Evolutionary conservation across 169 alveolate species (phyloP), one percentile per base, ranked within the genome.

Genomic region (Plasmodium gaboni): DNA sequence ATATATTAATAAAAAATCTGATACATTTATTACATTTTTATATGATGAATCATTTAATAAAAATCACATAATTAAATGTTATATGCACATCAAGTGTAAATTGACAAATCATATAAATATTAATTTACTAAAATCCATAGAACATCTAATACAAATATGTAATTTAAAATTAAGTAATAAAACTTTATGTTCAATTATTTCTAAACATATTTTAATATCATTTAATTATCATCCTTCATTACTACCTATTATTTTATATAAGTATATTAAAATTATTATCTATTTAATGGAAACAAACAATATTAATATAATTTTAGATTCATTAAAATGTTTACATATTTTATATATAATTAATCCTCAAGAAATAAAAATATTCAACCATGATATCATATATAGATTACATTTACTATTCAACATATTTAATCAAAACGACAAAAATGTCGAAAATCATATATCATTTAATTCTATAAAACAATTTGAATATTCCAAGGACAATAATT

Each of bases 321-420:
- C 89, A 19, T 78, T 78, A 57, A 63, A 70, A 44, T 78, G 89
- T 46, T 42, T 78, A 50, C 67, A 26, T 57, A 5, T 78, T 26
- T 59, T 78, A 24, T 78, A 22, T 69, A 51, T 22, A n/a, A 78
- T 78, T 65, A 78, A 78, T 65, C 17, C 74, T 10, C 61, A 78
- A 1, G 64, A 78, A 10, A 59, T 78, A 19, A 78, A 78, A 78
- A 78, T 50, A 10, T 78, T 65, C 38, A 50, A 42, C 65, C 44
- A 64, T 61, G 89, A 78, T 65, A 65, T 78, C 24, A 69, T 78
- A 60, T 78, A 78, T 59, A 78, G 89, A 78, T 22, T 78, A 44
- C 80, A 78, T 42, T 59, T 78, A 65, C 42, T 78, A 38, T 78
- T 78, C 53, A 78, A 78, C 53, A 24, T 78, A 28, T 78, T 78